Evolutionary conservation across 345 rosid genomes (phyloP), one percentile per base, ranked within the genome.

Genomic region (Rhodamnia rubescens): DNA sequence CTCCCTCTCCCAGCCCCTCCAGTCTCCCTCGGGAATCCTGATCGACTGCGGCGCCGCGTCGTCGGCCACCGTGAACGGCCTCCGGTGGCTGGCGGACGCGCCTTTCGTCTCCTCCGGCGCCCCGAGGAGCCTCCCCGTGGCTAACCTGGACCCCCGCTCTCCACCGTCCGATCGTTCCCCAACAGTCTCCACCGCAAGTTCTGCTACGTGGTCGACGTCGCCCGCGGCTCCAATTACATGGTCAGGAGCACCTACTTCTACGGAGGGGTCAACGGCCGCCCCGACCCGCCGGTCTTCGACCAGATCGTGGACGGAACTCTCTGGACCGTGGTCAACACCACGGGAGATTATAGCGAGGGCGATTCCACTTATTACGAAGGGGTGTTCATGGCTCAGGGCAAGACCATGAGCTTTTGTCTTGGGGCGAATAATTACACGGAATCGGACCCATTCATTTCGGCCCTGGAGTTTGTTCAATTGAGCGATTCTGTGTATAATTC

Each of bases 401-500:
- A 90, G 91, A 91, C 92, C 7, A 93, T 95, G 88, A 95, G 96
- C 89, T 85, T 96, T 11, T 97, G 98, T 84, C 7, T 96, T 80
- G 98, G 91, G 86, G 89, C 93, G 1, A 95, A 97, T 85, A 40
- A 91, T 52, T 85, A 92, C 74, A 97, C 99, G 10, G 91, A 89
- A 40, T 96, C 98, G 9, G 96, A 96, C 90, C 98, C 98, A 36
- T 97, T 97, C 89, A 92, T 97, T 87, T 95, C 98, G n/a, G 95
- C 95, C 5, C 57, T 97, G 88, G 99, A 96, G 90, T 87, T 96
- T 57, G 91, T 97, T 55, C 86, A 90, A 80, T 86, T 96, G 57
- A 92, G 86, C 32, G 91, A 56, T 88, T 93, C 96, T 24, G 56
- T 94, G 53, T 97, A 97, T 78, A 97, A 93, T 86, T 90, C 95